Conservation (phyloP, 495 filamentous ascomycete species). For the Penicillium chermesinum region DNA sequence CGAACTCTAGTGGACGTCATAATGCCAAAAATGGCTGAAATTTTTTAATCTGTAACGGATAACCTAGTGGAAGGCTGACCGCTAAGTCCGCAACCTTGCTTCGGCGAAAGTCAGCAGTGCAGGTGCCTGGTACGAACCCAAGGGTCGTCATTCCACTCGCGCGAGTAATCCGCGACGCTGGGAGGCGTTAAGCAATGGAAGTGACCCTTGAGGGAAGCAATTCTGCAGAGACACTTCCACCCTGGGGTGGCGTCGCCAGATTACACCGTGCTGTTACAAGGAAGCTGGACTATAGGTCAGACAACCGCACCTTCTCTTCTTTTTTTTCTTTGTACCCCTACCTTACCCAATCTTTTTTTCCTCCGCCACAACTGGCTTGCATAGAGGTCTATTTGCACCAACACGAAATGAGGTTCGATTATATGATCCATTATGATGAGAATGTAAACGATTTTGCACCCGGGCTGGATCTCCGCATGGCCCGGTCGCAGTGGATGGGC, state of each 20-base stretch:
- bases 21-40: too few relatives aligned
- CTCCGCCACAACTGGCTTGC: too few relatives aligned
- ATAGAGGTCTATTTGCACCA: too few relatives aligned
- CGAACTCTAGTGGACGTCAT: too few relatives aligned
- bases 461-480: too few relatives aligned
- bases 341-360: background rate
- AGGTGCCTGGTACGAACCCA: slow-evolving; percentile 59
- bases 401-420: too few relatives aligned
- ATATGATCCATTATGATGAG: too few relatives aligned
- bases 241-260: slow-evolving; percentile 56
- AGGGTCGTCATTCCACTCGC: slow-evolving; percentile 54
- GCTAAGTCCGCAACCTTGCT: slow-evolving; percentile 41
- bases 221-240: slow-evolving; percentile 61
- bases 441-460: too few relatives aligned
- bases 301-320: slow-evolving; percentile 25
- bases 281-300: slow-evolving; percentile 37
- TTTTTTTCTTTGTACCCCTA: slow-evolving; percentile 4
- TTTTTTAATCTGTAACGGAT: slow-evolving; percentile 51
- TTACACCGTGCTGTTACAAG: slow-evolving; percentile 49
- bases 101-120: slow-evolving; percentile 38
- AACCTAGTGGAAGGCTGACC: slow-evolving; percentile 42
- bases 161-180: slow-evolving; percentile 58
- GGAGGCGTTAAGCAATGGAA: slow-evolving; percentile 55
- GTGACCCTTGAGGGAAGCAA: slow-evolving; percentile 61
- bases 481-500: too few relatives aligned